A percentile compares a stretch with the other conserved stretches of the same genome.
Evolutionary conservation across 176 grass and related monocot genomes (phyloP).

Genomic region (Carex pumila): DNA sequence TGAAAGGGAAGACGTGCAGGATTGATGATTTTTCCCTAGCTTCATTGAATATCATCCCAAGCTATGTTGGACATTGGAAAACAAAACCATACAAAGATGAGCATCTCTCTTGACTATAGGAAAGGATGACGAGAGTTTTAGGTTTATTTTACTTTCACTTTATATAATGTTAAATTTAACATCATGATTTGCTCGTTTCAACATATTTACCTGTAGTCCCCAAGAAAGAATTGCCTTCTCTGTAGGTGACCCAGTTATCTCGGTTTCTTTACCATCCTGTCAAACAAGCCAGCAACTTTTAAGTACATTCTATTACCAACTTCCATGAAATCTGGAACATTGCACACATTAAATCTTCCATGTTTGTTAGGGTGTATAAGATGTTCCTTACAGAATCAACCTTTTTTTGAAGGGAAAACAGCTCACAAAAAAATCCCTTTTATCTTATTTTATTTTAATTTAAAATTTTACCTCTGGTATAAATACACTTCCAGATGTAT

Average conservation of each 20-base stretch:
- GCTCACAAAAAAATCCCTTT: background rate
- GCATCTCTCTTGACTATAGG: background rate
- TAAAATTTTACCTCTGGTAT: constrained; percentile 45
- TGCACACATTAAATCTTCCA: background rate
- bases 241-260: constrained; percentile 90
- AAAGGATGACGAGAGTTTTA: background rate
- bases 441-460: background rate
- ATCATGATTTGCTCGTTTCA: background rate
- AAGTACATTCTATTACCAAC: background rate
- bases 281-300: constrained; percentile 6
- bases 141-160: background rate
- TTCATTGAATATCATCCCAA: constrained; percentile 86
- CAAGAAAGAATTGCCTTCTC: constrained; percentile 92
- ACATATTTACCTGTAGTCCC: constrained; percentile 59
- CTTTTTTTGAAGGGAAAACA: background rate
- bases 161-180: background rate
- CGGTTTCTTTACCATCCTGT: constrained; percentile 51
- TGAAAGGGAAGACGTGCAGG: constrained; percentile 89
- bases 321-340: background rate
- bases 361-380: background rate
- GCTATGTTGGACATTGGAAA: constrained; percentile 33
- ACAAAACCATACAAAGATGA: constrained; percentile 3
- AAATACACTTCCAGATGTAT: constrained; percentile 85
- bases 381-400: background rate
- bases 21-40: constrained; percentile 71